These are phyloP conservation scores for Microsporum ferrugineum DNA, from an alignment of 2,329 filamentous ascomycete genomes.

Conservation along the genomic window DNA sequence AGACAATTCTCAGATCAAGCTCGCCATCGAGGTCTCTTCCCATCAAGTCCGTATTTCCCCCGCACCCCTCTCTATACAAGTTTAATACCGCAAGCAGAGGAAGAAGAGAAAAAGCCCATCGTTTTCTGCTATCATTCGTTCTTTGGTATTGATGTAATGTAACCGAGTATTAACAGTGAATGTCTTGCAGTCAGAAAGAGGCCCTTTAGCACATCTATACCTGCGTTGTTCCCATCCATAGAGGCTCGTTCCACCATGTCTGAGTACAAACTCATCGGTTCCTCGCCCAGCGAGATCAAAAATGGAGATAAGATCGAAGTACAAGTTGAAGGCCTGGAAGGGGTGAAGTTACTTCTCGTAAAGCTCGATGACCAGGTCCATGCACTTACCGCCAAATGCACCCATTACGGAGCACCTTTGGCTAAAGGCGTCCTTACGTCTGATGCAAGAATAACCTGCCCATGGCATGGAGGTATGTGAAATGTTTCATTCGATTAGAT, in stretches of 20 bases:
- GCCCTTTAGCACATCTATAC: neutral
- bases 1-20: neutral
- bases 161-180: neutral
- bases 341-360: slow-evolving; percentile 73
- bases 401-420: slow-evolving; percentile 84
- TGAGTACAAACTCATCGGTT: slow-evolving; percentile 54
- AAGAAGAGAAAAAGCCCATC: neutral
- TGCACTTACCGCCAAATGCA: slow-evolving; percentile 72
- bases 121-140: neutral
- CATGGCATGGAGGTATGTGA: slow-evolving; percentile 79
- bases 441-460: slow-evolving; percentile 76
- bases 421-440: slow-evolving; percentile 73
- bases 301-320: slow-evolving; percentile 76
- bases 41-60: neutral
- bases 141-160: neutral
- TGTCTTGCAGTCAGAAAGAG: neutral
- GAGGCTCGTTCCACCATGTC: slow-evolving; percentile 12
- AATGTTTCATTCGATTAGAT: neutral
- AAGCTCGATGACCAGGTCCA: slow-evolving; percentile 66
- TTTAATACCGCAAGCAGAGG: neutral
- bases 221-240: neutral
- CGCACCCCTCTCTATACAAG: neutral
- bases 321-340: slow-evolving; percentile 80
- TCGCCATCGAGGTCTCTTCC: neutral
- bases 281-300: slow-evolving; percentile 62